Evolutionary conservation across 495 filamentous ascomycete species (phyloP).

Genomic region (Lasiosphaeria hispida): DNA sequence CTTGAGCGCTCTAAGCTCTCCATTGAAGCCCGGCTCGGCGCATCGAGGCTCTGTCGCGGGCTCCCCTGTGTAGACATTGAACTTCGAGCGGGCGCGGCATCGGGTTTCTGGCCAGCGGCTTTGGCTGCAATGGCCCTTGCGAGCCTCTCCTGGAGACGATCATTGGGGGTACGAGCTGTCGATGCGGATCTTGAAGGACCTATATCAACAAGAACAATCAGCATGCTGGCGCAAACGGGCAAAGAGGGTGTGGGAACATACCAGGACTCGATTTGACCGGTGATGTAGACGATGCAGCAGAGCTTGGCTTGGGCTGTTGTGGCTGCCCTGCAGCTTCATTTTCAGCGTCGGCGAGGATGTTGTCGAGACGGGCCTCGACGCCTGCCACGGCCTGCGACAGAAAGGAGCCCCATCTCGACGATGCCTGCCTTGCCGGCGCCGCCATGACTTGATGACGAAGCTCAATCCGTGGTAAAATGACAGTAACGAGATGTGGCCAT

Average conservation of each 20-base stretch:
- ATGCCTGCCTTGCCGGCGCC: constrained; percentile 27
- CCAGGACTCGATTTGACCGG: constrained; percentile 29
- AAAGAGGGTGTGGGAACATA: constrained; percentile 12
- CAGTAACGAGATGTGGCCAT: constrained; percentile 7
- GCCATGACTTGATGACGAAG: constrained; percentile 22
- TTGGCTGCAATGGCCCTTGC: constrained; percentile 59
- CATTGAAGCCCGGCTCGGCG: constrained; percentile 23
- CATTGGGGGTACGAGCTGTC: constrained; percentile 55
- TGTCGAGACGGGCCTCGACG: constrained; percentile 88
- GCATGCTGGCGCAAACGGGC: not conserved
- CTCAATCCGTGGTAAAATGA: not conserved
- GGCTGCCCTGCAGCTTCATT: constrained; percentile 43
- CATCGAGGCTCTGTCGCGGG: constrained; percentile 32
- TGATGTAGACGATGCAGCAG: constrained; percentile 24
- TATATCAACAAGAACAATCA: constrained; percentile 23
- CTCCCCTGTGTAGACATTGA: constrained; percentile 27
- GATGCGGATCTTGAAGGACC: constrained; percentile 51
- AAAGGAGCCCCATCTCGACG: constrained; percentile 73
- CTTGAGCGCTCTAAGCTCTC: constrained; percentile 24
- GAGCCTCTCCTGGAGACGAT: constrained; percentile 80
- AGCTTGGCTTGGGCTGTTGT: constrained; percentile 27
- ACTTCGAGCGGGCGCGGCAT: constrained; percentile 13
- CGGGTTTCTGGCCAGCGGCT: constrained; percentile 10
- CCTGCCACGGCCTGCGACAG: constrained; percentile 88
- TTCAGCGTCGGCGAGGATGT: constrained; percentile 73